A percentile compares a stretch with the other conserved stretches of the same genome.
Evolutionary conservation across 1,284 basidiomycete genomes (phyloP).

Genomic region (Abortiporus biennis): DNA sequence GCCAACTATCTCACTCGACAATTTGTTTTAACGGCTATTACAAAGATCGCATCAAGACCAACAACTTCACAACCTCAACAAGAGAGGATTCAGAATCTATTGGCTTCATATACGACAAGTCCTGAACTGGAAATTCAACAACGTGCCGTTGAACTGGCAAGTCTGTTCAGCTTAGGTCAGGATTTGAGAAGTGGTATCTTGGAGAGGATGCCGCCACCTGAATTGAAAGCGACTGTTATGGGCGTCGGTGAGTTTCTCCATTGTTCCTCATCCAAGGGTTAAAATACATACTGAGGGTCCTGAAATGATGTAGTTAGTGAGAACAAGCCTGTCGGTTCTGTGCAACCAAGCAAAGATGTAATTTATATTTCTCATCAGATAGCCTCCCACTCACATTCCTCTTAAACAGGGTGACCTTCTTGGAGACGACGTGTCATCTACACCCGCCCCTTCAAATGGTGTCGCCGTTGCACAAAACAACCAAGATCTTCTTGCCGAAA

Average conservation of each 20-base stretch:
- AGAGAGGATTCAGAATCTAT: constrained; percentile 71
- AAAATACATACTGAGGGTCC: no score
- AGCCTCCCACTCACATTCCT: background rate
- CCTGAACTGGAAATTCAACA: constrained; percentile 95
- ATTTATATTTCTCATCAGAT: constrained; percentile 13
- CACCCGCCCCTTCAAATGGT: constrained; percentile 28
- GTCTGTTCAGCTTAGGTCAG: constrained; percentile 61
- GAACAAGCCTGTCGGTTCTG: constrained; percentile 89
- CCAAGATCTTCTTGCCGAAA: constrained; percentile 89
- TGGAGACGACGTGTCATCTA: constrained; percentile 61
- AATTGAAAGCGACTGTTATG: constrained; percentile 91
- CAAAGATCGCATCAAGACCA: constrained; percentile 84
- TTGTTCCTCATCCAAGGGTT: no score
- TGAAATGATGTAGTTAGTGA: constrained; percentile 77
- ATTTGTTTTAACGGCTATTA: constrained; percentile 86
- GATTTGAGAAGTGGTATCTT: constrained; percentile 86
- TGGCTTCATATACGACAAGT: constrained; percentile 75
- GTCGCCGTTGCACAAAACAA: constrained; percentile 53
- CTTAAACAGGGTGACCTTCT: constrained; percentile 60
- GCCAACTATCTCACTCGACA: constrained; percentile 89
- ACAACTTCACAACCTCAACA: constrained; percentile 64
- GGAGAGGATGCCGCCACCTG: constrained; percentile 97
- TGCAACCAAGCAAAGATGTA: constrained; percentile 72
- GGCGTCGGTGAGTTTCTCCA: constrained; percentile 71
- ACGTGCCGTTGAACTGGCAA: constrained; percentile 91